A percentile compares a stretch with the other conserved stretches of the same genome.
These are phyloP conservation scores for Mortierella sp. DNA, from an alignment of 371 early-diverging fungal genomes.

Conservation along the genomic window DNA sequence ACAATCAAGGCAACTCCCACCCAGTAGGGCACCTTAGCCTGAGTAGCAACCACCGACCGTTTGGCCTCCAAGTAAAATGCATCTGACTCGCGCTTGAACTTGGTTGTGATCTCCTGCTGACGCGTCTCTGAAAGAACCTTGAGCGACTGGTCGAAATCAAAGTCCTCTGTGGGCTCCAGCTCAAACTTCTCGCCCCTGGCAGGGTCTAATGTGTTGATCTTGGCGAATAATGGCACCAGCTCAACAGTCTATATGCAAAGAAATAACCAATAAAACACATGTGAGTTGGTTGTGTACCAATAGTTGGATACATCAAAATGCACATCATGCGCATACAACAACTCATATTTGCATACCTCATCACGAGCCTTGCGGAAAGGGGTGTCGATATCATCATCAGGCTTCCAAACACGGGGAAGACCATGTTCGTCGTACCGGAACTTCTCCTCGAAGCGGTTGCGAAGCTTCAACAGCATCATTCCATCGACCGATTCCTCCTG, in stretches of 20 bases:
- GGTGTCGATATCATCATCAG: constrained; percentile 93
- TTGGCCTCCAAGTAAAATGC: constrained; percentile 95
- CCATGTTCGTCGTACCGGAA: constrained; percentile 96
- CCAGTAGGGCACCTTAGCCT: constrained; percentile 92
- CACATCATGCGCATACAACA: background rate
- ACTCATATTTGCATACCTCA: constrained; percentile 56
- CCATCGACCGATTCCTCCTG: constrained; percentile 88
- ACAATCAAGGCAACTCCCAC: constrained; percentile 80
- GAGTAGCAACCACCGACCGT: constrained; percentile 90
- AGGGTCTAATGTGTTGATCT: constrained; percentile 65
- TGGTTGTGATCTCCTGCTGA: constrained; percentile 81
- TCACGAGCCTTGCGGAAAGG: constrained; percentile 83
- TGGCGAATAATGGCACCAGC: constrained; percentile 75
- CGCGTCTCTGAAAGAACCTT: constrained; percentile 76
- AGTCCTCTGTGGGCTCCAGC: constrained; percentile 60
- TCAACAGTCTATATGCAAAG: constrained; percentile 63
- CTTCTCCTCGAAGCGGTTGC: constrained; percentile 86
- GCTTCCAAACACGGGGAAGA: constrained; percentile 95
- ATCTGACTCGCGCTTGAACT: constrained; percentile 92
- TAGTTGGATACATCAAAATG: background rate
- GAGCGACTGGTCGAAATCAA: constrained; percentile 75
- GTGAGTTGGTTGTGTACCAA: background rate
- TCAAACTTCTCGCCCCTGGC: constrained; percentile 39
- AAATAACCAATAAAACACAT: background rate
- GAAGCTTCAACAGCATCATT: constrained; percentile 83